Evolutionary conservation across 768 basidiomycete species (phyloP).

Genomic region (Leccinum disarticulatum): DNA sequence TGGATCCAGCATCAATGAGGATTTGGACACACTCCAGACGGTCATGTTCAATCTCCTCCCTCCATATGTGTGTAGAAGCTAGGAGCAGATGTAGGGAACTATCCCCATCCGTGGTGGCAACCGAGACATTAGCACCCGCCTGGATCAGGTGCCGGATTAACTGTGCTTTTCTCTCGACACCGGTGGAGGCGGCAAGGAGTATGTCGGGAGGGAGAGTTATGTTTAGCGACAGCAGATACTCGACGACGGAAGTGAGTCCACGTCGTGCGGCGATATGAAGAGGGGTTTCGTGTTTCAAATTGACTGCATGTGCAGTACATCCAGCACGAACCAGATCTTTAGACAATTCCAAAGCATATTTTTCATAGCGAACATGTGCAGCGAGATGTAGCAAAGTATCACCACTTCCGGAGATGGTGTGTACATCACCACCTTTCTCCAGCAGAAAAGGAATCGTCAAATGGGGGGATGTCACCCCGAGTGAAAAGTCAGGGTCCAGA

Average conservation of each 20-base stretch:
- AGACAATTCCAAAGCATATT: neutral
- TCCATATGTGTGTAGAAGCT: rapidly evolving
- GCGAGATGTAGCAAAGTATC: neutral
- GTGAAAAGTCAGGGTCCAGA: rapidly evolving
- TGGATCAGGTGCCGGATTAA: neutral
- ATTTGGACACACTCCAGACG: neutral
- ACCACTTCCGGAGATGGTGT: neutral
- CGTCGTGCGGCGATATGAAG: neutral
- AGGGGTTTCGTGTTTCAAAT: neutral
- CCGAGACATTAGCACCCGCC: neutral
- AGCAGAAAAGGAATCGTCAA: neutral
- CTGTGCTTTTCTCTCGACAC: neutral
- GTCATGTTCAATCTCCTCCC: neutral
- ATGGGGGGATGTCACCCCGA: neutral
- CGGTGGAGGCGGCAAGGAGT: neutral
- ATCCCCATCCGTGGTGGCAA: neutral
- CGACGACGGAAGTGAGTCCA: neutral
- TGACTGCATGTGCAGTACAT: neutral
- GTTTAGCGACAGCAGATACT: neutral
- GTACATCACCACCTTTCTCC: neutral
- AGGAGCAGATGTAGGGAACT: neutral
- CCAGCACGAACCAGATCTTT: neutral
- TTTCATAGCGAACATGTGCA: neutral
- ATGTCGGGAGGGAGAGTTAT: neutral
- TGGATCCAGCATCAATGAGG: slow-evolving; percentile 6